Evolutionary conservation across 2,329 filamentous ascomycete species (phyloP).

Genomic region (Scedosporium dehoogii): DNA sequence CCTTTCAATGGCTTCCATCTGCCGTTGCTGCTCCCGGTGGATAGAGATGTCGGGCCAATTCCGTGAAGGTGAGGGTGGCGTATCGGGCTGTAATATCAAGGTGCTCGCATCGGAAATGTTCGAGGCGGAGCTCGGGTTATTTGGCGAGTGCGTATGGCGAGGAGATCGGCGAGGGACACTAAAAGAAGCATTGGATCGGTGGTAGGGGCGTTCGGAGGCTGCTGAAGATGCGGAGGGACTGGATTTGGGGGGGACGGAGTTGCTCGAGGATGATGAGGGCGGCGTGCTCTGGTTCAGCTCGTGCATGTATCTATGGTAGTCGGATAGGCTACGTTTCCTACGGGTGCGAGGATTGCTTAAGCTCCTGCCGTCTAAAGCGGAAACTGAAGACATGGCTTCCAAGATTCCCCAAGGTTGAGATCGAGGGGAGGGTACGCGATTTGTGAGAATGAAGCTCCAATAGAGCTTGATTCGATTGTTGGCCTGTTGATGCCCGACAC

Average conservation of each 20-base stretch:
- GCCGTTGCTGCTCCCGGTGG: not conserved
- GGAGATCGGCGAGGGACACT: slow-evolving; percentile 14
- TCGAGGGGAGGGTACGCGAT: not conserved
- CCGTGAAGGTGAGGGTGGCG: not conserved
- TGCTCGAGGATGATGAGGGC: not conserved
- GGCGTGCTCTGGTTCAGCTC: not conserved
- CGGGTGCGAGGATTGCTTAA: not conserved
- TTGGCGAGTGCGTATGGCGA: not conserved
- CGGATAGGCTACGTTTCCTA: not conserved
- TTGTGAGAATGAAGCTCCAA: not conserved
- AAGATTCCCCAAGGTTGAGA: not conserved
- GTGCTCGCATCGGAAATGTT: not conserved
- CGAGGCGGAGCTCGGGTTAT: not conserved
- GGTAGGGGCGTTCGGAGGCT: slow-evolving; percentile 13
- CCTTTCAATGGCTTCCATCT: not conserved
- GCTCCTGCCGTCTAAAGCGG: not conserved
- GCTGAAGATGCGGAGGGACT: not conserved
- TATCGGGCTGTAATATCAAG: not conserved
- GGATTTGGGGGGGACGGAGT: not conserved
- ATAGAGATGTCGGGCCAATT: not conserved
- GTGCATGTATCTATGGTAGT: not conserved
- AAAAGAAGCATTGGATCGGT: slow-evolving; percentile 13
- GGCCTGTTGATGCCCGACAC: not conserved
- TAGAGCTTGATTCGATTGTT: not conserved
- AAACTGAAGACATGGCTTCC: not conserved